Base-by-base conservation (phyloP, 495 filamentous ascomycete genomes). In the Aspergillus cristatus region DNA sequence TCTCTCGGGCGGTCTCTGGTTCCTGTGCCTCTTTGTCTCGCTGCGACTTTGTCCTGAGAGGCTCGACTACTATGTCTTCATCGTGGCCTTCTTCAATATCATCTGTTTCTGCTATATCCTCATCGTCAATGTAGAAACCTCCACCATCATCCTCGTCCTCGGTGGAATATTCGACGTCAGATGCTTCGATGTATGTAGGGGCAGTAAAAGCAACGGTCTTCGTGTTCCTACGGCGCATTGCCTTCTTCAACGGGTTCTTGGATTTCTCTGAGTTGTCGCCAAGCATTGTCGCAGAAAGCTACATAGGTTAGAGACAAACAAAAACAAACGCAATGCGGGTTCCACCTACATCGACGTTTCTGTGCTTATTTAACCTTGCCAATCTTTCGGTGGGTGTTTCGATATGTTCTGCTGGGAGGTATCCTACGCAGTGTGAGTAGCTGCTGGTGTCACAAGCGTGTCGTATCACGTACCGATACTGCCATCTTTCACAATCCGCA, bases 381-480 rank as follows among this genome's bases (percentile, higher is more conserved):
- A 99, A 59, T 55, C 91, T 74, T 60, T 99, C 91, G 10, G 90
- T 95, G 6, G 93, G 93, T 6, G 93, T 99, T 59, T 99, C 91
- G 47, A 99, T 99, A 56, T 99, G 91, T 53, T 99, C 91, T 6
- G 91, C 91, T 25, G 91, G 91, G 28, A 99, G 66, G 52, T 99
- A 99, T 24, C 91, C 90, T 95, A 33, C 3, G 20, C 6, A 20
- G 18, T 12, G 35, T 60, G 39, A 67, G 54, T 18, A 22, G 20
- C 29, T n/a, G 1, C 15, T 14, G 20, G 18, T 18, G 3, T 12
- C 14, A 34, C 8, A 14, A 34, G n/a, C n/a, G n/a, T 38, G 25
- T 33, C 2, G 2, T 14, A 15, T 7, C 30, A 44, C 79, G 25
- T 68, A 95, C 90, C 91, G 59, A 98, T 97, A 53, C 87, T 96